These are phyloP conservation scores for Drosera spatulata DNA, from an alignment of 179 eudicot species.

Conservation along the genomic window DNA sequence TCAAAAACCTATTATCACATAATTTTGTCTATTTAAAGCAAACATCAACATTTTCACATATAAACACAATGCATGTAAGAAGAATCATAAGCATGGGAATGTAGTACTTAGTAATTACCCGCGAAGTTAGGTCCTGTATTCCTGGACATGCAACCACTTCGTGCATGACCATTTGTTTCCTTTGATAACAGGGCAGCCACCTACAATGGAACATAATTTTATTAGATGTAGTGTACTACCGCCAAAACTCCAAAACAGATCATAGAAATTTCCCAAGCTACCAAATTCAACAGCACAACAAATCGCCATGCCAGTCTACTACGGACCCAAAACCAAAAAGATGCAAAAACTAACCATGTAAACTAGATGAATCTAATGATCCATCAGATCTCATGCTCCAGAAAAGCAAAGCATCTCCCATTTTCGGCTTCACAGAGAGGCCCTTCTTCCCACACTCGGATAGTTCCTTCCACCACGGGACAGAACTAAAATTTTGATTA, in stretches of 20 bases:
- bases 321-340: background rate
- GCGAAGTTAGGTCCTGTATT: constrained; percentile 21
- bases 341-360: constrained; percentile 50
- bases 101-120: no score
- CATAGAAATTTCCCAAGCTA: background rate
- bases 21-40: no score
- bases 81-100: no score
- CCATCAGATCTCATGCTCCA: constrained; percentile 97
- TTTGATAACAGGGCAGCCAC: constrained; percentile 37
- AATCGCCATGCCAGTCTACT: background rate
- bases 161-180: constrained; percentile 47
- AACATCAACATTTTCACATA: no score
- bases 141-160: constrained; percentile 36
- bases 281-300: background rate
- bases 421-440: constrained; percentile 69
- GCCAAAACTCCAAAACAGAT: background rate
- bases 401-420: constrained; percentile 87
- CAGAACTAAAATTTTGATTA: constrained; percentile 50
- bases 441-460: constrained; percentile 87
- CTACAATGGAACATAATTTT: constrained; percentile 8
- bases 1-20: no score
- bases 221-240: background rate
- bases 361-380: constrained; percentile 66
- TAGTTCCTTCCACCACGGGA: constrained; percentile 65
- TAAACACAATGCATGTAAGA: no score